phyloP scores from a whole-genome alignment of 225 moss, liverwort and hornwort genomes.

The Thuidium tamariscinum region DNA sequence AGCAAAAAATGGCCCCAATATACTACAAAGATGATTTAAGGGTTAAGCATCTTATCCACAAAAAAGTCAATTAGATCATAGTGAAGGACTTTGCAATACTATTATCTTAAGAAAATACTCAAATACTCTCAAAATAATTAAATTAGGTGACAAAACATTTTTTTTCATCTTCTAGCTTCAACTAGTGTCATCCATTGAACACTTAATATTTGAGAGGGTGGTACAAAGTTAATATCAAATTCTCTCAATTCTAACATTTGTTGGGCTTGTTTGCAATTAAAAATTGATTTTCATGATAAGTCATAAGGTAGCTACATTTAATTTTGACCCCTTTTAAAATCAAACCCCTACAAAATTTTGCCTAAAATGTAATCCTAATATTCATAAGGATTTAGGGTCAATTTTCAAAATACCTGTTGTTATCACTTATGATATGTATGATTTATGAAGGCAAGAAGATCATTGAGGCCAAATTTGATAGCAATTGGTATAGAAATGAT shows the following conservation, averaged over 20 bases:
- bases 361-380: not conserved
- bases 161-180: no score
- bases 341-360: accelerated
- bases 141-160: no score
- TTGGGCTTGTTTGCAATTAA: not conserved
- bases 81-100: no score
- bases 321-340: not conserved
- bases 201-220: no score
- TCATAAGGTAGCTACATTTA: not conserved
- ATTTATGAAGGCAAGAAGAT: not conserved
- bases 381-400: accelerated
- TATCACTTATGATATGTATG: not conserved
- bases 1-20: no score
- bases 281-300: not conserved
- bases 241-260: not conserved
- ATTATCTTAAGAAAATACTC: no score
- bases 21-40: no score
- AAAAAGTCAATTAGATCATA: no score
- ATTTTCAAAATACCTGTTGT: not conserved
- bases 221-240: no score
- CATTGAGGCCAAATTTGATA: not conserved
- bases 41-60: no score
- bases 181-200: no score
- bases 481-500: not conserved
- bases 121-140: no score